Evolutionary conservation across 805 yeast genomes (phyloP).

Genomic region (Saccharomycopsis sp.): DNA sequence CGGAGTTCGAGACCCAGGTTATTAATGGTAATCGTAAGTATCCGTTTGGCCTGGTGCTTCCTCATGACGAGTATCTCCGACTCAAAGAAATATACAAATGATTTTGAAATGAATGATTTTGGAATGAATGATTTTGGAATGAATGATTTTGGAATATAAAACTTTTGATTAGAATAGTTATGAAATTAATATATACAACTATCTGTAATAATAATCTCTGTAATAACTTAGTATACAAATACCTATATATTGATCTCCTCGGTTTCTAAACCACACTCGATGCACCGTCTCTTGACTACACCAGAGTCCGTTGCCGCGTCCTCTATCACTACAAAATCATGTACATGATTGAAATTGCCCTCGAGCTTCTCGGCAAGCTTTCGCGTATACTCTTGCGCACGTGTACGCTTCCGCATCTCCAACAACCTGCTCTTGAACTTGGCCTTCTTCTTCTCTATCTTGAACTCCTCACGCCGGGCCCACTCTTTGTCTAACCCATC

Average conservation of each 20-base stretch:
- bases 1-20: slow-evolving; percentile 39
- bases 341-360: slow-evolving; percentile 59
- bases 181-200: too few species aligned
- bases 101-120: too few species aligned
- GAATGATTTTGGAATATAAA: too few species aligned
- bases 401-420: slow-evolving; percentile 84
- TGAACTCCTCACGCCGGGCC: slow-evolving; percentile 70
- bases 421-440: slow-evolving; percentile 69
- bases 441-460: slow-evolving; percentile 67
- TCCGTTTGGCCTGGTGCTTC: slow-evolving; percentile 41
- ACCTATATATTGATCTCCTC: slow-evolving; percentile 48
- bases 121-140: too few species aligned
- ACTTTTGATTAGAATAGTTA: not conserved
- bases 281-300: slow-evolving; percentile 57
- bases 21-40: slow-evolving; percentile 35
- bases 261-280: slow-evolving; percentile 75
- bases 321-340: slow-evolving; percentile 62
- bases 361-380: slow-evolving; percentile 49
- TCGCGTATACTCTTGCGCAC: slow-evolving; percentile 86
- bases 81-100: slow-evolving; percentile 37
- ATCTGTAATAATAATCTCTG: too few species aligned
- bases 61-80: slow-evolving; percentile 36
- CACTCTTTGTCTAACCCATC: slow-evolving; percentile 91
- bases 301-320: slow-evolving; percentile 34
- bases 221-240: not conserved